Conservation (phyloP, 106 monocot genomes). For the Platanthera zijinensis region DNA sequence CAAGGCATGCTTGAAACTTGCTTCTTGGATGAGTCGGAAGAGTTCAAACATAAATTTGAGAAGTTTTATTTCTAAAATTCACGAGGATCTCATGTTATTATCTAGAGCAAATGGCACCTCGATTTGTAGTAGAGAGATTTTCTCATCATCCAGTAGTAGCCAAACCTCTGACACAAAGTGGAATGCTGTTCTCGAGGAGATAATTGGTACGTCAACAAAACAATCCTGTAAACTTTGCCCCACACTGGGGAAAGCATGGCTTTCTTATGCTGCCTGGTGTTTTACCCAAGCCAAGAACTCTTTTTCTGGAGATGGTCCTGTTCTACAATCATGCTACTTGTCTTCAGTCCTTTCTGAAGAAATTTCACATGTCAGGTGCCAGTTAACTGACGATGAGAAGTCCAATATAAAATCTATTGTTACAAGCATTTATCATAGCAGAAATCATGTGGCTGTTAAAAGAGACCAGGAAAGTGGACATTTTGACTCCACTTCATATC, state of each 20-base stretch:
- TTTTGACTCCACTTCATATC: background rate
- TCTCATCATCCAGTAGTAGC: constrained; percentile 7
- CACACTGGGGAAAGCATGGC: constrained; percentile 77
- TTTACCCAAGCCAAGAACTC: constrained; percentile 63
- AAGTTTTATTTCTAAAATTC: constrained; percentile 51
- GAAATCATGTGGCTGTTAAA: constrained; percentile 4
- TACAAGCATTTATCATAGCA: constrained; percentile 25
- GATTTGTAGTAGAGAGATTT: constrained; percentile 1
- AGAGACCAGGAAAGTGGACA: constrained; percentile 15
- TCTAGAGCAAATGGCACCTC: constrained; percentile 8
- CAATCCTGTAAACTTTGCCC: constrained; percentile 61
- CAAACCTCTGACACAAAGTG: constrained; percentile 22
- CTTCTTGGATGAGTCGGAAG: constrained; percentile 59
- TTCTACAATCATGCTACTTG: constrained; percentile 40
- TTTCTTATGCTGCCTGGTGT: constrained; percentile 98
- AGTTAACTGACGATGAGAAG: constrained; percentile 65
- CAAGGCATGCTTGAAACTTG: constrained; percentile 87
- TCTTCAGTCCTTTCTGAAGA: constrained; percentile 62
- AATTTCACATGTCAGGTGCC: constrained; percentile 40
- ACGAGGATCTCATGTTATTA: constrained; percentile 35
- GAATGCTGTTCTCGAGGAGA: constrained; percentile 49
- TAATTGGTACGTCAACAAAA: constrained; percentile 59
- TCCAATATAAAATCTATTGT: constrained; percentile 48
- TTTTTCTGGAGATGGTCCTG: constrained; percentile 21
- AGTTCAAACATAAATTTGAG: constrained; percentile 24